These are phyloP conservation scores for Fagopyrum esculentum DNA, from an alignment of 148 eudicot genomes.

Conservation along the genomic window DNA sequence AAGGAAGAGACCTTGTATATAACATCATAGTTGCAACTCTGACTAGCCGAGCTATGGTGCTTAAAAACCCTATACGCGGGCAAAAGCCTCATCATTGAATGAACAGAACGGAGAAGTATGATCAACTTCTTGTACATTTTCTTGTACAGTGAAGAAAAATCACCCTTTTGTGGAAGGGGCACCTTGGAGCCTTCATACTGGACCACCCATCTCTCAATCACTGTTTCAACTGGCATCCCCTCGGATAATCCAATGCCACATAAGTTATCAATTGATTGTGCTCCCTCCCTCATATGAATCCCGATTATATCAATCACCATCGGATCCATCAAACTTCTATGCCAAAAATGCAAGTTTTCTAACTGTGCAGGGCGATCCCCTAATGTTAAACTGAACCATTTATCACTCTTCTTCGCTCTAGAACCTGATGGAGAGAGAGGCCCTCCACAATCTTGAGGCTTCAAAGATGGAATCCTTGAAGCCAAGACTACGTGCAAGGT, in stretches of 20 bases:
- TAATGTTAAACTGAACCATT: constrained; percentile 79
- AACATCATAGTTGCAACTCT: constrained; percentile 55
- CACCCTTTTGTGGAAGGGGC: constrained; percentile 37
- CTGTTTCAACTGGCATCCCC: constrained; percentile 48
- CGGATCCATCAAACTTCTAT: constrained; percentile 85
- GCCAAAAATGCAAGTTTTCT: constrained; percentile 75
- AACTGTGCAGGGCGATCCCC: constrained; percentile 86
- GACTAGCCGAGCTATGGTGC: constrained; percentile 46
- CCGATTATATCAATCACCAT: constrained; percentile 81
- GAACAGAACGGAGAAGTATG: constrained; percentile 71
- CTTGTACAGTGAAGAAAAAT: constrained; percentile 54
- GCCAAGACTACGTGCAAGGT: constrained; percentile 73
- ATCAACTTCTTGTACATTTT: constrained; percentile 85
- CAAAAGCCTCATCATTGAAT: constrained; percentile 79
- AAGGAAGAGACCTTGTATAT: constrained; percentile 76
- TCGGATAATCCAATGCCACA: constrained; percentile 26
- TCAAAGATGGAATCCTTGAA: constrained; percentile 77
- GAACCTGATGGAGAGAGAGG: constrained; percentile 23
- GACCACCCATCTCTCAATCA: constrained; percentile 90
- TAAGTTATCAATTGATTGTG: constrained; percentile 21
- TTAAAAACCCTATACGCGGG: constrained; percentile 72
- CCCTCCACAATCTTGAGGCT: constrained; percentile 31
- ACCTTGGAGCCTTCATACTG: constrained; percentile 56
- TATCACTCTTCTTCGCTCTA: constrained; percentile 57
- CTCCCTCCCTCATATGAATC: constrained; percentile 38